Conservation (phyloP, 345 rosid species). For the Iberis pinnata region DNA sequence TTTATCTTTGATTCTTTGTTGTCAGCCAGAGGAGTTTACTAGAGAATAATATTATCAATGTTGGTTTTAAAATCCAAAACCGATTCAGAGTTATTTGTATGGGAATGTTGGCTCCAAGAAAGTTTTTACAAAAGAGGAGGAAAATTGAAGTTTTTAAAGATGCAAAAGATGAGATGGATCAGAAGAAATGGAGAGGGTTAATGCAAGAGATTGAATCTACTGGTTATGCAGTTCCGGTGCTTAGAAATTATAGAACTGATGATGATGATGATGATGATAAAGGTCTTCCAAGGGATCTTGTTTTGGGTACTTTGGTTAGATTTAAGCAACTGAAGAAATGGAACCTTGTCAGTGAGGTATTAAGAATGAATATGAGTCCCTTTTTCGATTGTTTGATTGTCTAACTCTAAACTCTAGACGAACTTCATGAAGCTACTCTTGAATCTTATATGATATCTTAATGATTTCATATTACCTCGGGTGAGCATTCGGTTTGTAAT, state of each 20-base stretch:
- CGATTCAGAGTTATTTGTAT: slow-evolving; percentile 50
- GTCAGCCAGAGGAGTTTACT: slow-evolving; percentile 28
- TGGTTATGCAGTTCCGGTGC: slow-evolving; percentile 60
- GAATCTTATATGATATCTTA: not conserved
- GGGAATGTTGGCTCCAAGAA: slow-evolving; percentile 85
- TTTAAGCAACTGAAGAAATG: slow-evolving; percentile 89
- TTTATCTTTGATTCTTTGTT: slow-evolving; percentile 4
- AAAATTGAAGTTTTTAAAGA: slow-evolving; percentile 69
- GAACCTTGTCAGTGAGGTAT: slow-evolving; percentile 84
- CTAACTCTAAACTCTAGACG: too few relatives aligned
- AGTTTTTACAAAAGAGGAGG: slow-evolving; percentile 62
- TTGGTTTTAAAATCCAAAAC: slow-evolving; percentile 27
- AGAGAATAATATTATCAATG: slow-evolving; percentile 25
- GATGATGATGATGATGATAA: slow-evolving; percentile 36
- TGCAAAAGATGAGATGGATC: slow-evolving; percentile 60
- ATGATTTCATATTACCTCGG: too few relatives aligned
- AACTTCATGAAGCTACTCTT: not conserved
- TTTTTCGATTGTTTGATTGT: not conserved
- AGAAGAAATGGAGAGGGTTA: slow-evolving; percentile 75
- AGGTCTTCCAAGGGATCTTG: slow-evolving; percentile 56
- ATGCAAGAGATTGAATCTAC: slow-evolving; percentile 71
- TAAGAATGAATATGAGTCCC: slow-evolving; percentile 3
- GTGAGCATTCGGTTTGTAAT: too few relatives aligned
- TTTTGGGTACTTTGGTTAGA: slow-evolving; percentile 83
- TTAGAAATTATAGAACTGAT: slow-evolving; percentile 37